These are phyloP conservation scores for Aspergillus indologenus DNA, from an alignment of 495 filamentous ascomycete genomes.

Conservation along the genomic window DNA sequence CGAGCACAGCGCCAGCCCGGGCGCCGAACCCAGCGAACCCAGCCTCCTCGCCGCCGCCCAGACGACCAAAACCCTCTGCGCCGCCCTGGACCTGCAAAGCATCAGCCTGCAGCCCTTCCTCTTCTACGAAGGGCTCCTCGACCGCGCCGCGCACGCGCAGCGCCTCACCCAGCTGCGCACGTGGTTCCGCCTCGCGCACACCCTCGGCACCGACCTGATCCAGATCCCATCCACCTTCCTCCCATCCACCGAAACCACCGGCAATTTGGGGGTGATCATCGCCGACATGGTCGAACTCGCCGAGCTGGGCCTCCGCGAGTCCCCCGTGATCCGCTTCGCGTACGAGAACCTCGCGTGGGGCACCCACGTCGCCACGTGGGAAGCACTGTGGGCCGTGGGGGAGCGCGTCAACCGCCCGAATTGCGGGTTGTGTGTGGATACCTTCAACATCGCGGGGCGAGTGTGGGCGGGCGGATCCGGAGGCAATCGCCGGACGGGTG, in stretches of 20 bases:
- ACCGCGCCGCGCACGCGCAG: conserved; percentile 51
- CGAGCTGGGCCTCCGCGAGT: conserved; percentile 52
- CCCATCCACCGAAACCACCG: conserved; percentile 48
- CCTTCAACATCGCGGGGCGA: conserved; percentile 69
- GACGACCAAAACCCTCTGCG: conserved; percentile 22
- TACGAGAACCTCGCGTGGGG: conserved; percentile 70
- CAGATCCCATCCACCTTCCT: conserved; percentile 67
- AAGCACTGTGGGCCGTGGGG: conserved; percentile 62
- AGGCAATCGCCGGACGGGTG: conserved; percentile 55
- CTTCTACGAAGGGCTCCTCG: conserved; percentile 66
- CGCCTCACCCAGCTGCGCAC: conserved; percentile 56
- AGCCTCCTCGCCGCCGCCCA: conserved; percentile 53
- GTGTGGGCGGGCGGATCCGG: conserved; percentile 49
- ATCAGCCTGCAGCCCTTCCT: conserved; percentile 69
- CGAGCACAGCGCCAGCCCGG: too few species aligned
- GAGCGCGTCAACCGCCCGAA: conserved; percentile 60
- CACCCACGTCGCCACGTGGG: conserved; percentile 62
- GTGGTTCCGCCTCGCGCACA: conserved; percentile 61
- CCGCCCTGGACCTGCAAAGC: conserved; percentile 18
- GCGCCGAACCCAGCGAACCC: neutral
- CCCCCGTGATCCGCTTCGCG: conserved; percentile 58
- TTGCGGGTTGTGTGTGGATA: conserved; percentile 72
- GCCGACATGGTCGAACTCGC: conserved; percentile 59
- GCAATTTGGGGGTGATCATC: conserved; percentile 53
- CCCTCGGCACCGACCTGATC: conserved; percentile 60